Evolutionary conservation across 179 eudicot genomes (phyloP).

Genomic region (Kewa caespitosa): DNA sequence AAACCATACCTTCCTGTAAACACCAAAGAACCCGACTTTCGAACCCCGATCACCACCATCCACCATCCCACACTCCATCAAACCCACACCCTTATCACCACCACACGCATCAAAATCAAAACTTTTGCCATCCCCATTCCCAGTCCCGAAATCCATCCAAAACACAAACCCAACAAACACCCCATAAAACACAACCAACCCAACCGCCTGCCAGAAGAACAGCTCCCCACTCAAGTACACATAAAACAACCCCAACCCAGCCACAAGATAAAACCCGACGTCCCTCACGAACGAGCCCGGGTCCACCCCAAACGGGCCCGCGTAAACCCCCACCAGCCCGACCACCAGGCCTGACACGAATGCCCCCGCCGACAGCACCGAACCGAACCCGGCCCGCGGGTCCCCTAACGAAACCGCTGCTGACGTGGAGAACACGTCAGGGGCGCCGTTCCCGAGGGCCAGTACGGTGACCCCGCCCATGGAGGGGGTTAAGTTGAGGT

Average conservation of each 20-base stretch:
- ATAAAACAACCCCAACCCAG: slow-evolving; percentile 68
- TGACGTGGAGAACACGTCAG: slow-evolving; percentile 77
- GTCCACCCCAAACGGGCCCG: slow-evolving; percentile 74
- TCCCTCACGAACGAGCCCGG: slow-evolving; percentile 79
- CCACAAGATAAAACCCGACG: slow-evolving; percentile 71
- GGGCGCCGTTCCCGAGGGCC: slow-evolving; percentile 92
- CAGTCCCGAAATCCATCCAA: slow-evolving; percentile 89
- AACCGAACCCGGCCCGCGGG: slow-evolving; percentile 69
- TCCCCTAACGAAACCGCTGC: slow-evolving; percentile 69
- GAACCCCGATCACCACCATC: slow-evolving; percentile 14
- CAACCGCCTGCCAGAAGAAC: slow-evolving; percentile 88
- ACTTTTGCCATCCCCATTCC: slow-evolving; percentile 24
- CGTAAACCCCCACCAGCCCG: slow-evolving; percentile 80
- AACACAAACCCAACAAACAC: slow-evolving; percentile 94
- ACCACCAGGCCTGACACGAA: slow-evolving; percentile 84
- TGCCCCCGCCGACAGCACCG: slow-evolving; percentile 82
- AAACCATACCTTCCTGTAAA: slow-evolving; percentile 46
- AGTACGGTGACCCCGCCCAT: slow-evolving; percentile 88
- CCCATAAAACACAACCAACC: slow-evolving; percentile 87
- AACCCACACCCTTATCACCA: slow-evolving; percentile 19
- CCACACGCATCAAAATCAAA: slow-evolving; percentile 34
- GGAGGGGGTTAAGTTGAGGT: slow-evolving; percentile 65
- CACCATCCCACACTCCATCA: slow-evolving; percentile 33
- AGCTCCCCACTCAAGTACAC: slow-evolving; percentile 93
- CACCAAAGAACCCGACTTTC: slow-evolving; percentile 22